Percentiles rank a stretch among this genome's conserved stretches.
Conservation (phyloP, 129 eudicot species). For the Pseudognaphalium luteoalbum region DNA sequence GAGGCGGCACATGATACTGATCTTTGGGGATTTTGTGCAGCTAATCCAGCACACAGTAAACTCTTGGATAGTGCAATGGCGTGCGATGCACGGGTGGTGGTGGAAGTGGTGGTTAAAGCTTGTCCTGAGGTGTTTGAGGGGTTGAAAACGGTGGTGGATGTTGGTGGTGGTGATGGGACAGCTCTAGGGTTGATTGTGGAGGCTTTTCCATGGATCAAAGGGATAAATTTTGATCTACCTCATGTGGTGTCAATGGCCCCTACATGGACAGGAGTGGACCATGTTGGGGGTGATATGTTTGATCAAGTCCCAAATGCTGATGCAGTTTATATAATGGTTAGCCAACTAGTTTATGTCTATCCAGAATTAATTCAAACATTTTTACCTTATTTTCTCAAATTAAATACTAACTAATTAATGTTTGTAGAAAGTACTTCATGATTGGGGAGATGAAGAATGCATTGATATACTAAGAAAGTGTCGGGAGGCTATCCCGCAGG, state of each 20-base stretch:
- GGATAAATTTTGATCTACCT: slow-evolving; percentile 69
- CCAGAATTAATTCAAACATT: too few relatives aligned
- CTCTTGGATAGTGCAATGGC: slow-evolving; percentile 70
- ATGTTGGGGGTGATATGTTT: slow-evolving; percentile 73
- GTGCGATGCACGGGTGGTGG: slow-evolving; percentile 46
- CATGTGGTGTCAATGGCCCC: slow-evolving; percentile 53
- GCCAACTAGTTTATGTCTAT: neutral
- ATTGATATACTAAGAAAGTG: slow-evolving; percentile 44
- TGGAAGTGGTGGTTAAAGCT: slow-evolving; percentile 32
- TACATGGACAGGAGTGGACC: slow-evolving; percentile 34
- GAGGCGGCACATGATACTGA: slow-evolving; percentile 52
- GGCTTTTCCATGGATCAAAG: slow-evolving; percentile 65
- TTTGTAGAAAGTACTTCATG: slow-evolving; percentile 56
- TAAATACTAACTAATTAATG: too few relatives aligned
- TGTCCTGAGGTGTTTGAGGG: slow-evolving; percentile 55
- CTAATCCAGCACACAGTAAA: slow-evolving; percentile 45
- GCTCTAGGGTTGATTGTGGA: slow-evolving; percentile 35
- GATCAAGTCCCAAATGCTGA: slow-evolving; percentile 56
- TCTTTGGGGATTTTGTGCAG: slow-evolving; percentile 48
- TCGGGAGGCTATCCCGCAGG: slow-evolving; percentile 47
- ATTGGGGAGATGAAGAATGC: slow-evolving; percentile 77
- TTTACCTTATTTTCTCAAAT: too few relatives aligned
- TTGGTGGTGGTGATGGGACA: slow-evolving; percentile 82
- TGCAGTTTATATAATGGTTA: slow-evolving; percentile 58
- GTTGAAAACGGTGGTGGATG: slow-evolving; percentile 56